Conservation (phyloP, 2,329 filamentous ascomycete species). For the Fusarium pseudograminearum region DNA sequence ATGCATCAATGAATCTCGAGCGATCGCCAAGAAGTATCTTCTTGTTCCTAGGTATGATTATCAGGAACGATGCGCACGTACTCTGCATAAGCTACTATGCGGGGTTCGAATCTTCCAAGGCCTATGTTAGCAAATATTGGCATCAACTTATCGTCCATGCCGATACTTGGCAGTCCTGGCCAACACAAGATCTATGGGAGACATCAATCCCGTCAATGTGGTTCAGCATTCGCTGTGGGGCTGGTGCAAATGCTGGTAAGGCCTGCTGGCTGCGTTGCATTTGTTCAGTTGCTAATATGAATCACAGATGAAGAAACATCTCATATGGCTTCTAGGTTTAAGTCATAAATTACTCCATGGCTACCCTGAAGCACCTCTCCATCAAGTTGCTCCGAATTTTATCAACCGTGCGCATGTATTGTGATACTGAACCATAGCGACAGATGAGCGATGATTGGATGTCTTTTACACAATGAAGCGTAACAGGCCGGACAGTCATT, state of each 20-base stretch:
- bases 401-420: not conserved
- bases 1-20: not conserved
- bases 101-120: not conserved
- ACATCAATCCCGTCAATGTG: not conserved
- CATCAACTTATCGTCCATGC: not conserved
- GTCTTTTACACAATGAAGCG: too few relatives aligned
- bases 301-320: not conserved
- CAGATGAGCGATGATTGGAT: too few relatives aligned
- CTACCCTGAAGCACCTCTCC: not conserved
- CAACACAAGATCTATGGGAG: not conserved
- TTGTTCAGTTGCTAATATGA: constrained; percentile 12
- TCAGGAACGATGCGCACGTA: not conserved
- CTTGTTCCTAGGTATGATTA: not conserved
- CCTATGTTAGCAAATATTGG: not conserved
- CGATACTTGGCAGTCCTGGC: not conserved
- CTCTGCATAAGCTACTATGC: not conserved
- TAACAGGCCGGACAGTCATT: not conserved
- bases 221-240: not conserved
- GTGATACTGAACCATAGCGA: not conserved
- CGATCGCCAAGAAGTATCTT: not conserved
- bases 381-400: not conserved
- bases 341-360: not conserved
- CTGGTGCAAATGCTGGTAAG: not conserved
- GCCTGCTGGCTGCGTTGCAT: not conserved
- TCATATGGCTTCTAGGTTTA: not conserved